Percentiles rank a stretch among this genome's conserved stretches.
Conservation (phyloP, 2,329 filamentous ascomycete species). For the Hypoxylon sp. region DNA sequence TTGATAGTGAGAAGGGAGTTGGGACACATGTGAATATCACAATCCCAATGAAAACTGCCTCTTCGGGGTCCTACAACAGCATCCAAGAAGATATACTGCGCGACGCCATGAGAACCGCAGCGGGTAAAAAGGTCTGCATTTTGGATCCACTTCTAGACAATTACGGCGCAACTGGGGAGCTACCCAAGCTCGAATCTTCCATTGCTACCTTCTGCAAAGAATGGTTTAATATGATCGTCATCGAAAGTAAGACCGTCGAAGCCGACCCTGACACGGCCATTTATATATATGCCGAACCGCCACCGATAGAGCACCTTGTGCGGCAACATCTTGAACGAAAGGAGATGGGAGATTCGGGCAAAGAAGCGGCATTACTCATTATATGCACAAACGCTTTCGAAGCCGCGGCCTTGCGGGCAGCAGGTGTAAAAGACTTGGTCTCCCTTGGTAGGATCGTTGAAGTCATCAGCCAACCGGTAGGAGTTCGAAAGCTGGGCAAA, state of each 20-base stretch:
- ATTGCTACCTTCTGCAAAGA: conserved; percentile 38
- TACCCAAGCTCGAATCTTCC: conserved; percentile 38
- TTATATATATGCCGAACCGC: conserved; percentile 47
- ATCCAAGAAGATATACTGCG: conserved; percentile 22
- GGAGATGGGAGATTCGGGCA: conserved; percentile 22
- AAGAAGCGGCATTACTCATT: conserved; percentile 43
- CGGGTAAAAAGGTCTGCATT: conserved; percentile 39
- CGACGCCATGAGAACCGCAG: conserved; percentile 52
- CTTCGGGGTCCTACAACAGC: background rate
- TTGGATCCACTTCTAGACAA: conserved; percentile 24
- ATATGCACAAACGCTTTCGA: conserved; percentile 49
- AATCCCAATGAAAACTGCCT: conserved; percentile 54
- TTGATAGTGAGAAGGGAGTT: conserved; percentile 66
- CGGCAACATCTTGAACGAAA: conserved; percentile 33
- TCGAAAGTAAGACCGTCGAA: conserved; percentile 28
- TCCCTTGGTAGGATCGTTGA: conserved; percentile 46
- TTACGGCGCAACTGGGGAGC: conserved; percentile 4
- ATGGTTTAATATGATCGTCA: conserved; percentile 45
- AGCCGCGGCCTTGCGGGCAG: conserved; percentile 44
- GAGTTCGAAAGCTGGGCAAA: conserved; percentile 46
- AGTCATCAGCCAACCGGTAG: conserved; percentile 47
- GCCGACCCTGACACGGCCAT: conserved; percentile 36
- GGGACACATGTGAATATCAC: conserved; percentile 69
- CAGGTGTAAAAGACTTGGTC: conserved; percentile 40
- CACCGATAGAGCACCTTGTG: conserved; percentile 44